Base-by-base conservation (phyloP, 352 stramenopile species). In the Globisporangium cylindrosporum region DNA sequence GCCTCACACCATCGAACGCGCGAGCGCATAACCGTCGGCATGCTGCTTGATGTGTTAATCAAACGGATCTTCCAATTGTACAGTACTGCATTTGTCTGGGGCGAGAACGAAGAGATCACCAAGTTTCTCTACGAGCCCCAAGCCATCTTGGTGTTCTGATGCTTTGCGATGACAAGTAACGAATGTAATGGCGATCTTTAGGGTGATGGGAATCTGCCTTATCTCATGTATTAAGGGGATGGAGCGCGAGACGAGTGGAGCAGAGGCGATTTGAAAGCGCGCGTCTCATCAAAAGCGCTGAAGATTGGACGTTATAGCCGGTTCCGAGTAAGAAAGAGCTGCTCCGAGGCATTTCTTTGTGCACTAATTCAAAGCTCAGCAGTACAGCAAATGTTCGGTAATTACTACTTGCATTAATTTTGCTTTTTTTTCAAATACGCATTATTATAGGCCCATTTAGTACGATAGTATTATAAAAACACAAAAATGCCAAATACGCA, bases 161-260 rank as follows among this genome's bases (percentile, higher is more conserved):
- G 43, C 43, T n/a, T 22, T 51, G 51, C 15, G n/a, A 14, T 7
- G 15, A 10, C 54, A 59, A 25, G 25, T 46, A 46, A 22, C 2
- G 53, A 29, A 58, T 20, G n/a, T 51, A 51, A 36, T 46, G 24
- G 43, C 43, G 59, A 65, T 65, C 59, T 57, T 57, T 27, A 20
- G 56, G 60, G 46, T 48, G 60, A 58, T 66, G 60, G 56, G 32
- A 15, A 56, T 43, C 60, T 66, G 60, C 60, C 38, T 48, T 18
- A 66, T 66, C 60, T 32, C 41, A 66, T 66, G 38, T 15, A 29
- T 18, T 22, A 25, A 15, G 56, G 56, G 2, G 41, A 9, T 14
- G 4, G 15, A 48, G 29, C 8, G 36, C 36, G 15, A 38, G 29
- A 43, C n/a, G 46, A 15, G 10, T 66, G 60, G 41, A 29, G 38